These are phyloP conservation scores for Agaricus sinodeliciosus DNA, from an alignment of 768 basidiomycete genomes.

Conservation along the genomic window DNA sequence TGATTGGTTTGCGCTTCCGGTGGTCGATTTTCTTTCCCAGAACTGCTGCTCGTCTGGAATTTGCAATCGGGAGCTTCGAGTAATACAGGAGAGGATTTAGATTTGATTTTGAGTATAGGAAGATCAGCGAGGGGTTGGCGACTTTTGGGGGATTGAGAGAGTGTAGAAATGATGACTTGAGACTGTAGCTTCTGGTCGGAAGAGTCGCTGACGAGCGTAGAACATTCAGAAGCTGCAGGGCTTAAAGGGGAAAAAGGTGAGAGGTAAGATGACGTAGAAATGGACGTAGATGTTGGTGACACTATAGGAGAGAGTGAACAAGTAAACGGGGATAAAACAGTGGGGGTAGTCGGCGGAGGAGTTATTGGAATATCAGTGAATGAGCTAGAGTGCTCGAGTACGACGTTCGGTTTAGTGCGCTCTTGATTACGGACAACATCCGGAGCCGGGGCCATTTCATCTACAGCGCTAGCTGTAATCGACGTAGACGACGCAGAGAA, in stretches of 20 bases:
- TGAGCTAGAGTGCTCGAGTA: background rate
- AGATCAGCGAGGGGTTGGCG: slow-evolving; percentile 1
- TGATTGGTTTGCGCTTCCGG: background rate
- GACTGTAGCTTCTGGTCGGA: background rate
- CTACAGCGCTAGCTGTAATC: background rate
- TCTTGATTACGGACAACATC: background rate
- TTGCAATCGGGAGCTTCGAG: background rate
- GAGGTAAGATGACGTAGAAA: background rate
- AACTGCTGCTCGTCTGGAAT: background rate
- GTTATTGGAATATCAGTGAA: background rate
- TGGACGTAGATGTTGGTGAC: background rate
- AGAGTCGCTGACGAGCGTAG: background rate
- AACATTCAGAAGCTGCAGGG: background rate
- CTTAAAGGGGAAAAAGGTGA: background rate
- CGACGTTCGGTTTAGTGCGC: background rate
- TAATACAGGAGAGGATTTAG: background rate
- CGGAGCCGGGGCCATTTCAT: background rate
- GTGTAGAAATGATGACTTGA: background rate
- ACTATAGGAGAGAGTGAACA: background rate
- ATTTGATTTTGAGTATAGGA: background rate
- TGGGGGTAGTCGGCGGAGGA: background rate
- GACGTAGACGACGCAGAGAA: background rate
- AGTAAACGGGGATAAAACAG: background rate
- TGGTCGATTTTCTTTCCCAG: background rate
- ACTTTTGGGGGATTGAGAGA: background rate